These are phyloP conservation scores for Penicillium daleae DNA, from an alignment of 495 filamentous ascomycete species.

Conservation along the genomic window DNA sequence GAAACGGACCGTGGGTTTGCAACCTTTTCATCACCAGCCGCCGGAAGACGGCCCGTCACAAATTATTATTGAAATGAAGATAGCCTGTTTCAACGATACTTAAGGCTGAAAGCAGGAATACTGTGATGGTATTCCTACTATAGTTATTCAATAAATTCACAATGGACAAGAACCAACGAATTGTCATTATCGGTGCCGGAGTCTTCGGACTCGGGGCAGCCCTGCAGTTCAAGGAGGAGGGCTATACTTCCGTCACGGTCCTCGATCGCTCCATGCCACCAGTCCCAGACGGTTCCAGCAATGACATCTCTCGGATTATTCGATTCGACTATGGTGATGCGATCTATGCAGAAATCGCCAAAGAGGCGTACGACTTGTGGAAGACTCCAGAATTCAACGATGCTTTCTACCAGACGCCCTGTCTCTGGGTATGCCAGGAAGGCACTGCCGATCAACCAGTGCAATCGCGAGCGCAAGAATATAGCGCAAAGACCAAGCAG, in stretches of 20 bases:
- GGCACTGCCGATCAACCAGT: constrained; percentile 42
- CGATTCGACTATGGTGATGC: constrained; percentile 74
- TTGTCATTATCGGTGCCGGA: constrained; percentile 73
- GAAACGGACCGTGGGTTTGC: not conserved
- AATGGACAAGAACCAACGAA: constrained; percentile 38
- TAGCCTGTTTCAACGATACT: not conserved
- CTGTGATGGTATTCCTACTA: too few relatives aligned
- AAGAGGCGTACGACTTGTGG: constrained; percentile 70
- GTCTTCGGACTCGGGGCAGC: constrained; percentile 72
- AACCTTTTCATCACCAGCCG: not conserved
- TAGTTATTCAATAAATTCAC: not conserved
- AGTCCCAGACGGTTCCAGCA: constrained; percentile 63
- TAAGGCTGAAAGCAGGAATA: not conserved
- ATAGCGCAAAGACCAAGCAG: constrained; percentile 37
- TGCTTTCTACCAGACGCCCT: constrained; percentile 38
- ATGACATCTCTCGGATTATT: constrained; percentile 72
- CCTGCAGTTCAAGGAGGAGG: constrained; percentile 56
- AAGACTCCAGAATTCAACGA: constrained; percentile 42
- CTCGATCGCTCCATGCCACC: constrained; percentile 62
- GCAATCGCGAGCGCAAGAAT: constrained; percentile 42
- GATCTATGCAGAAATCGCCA: constrained; percentile 65
- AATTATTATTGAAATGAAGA: not conserved
- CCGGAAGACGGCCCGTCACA: constrained; percentile 4
- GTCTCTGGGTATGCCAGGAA: constrained; percentile 36
- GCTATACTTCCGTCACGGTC: constrained; percentile 59